Percentiles rank a stretch among this genome's conserved stretches.
Evolutionary conservation across 306 rosid genomes (phyloP).

Genomic region (Quercus cerris): DNA sequence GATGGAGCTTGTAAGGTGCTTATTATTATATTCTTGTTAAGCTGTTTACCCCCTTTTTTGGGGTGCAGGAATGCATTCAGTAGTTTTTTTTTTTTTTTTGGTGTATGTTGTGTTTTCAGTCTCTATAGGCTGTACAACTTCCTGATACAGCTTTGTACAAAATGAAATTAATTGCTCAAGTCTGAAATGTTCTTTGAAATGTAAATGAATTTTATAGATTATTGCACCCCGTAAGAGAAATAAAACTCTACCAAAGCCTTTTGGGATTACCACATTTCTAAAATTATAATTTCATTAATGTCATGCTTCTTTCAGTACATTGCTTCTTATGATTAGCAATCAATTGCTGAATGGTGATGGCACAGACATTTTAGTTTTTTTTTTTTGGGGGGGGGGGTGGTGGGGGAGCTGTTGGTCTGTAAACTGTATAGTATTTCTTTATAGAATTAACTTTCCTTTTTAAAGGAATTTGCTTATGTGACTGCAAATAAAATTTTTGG

Average conservation of each 20-base stretch:
- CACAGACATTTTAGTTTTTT: not conserved
- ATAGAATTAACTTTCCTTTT: not conserved
- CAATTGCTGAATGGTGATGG: not conserved
- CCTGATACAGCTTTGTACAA: not conserved
- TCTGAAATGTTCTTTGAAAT: not conserved
- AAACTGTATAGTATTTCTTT: not conserved
- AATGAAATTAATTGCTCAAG: not conserved
- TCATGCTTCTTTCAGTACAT: not conserved
- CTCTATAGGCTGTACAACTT: not conserved
- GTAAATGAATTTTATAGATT: not conserved
- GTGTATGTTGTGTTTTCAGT: not conserved
- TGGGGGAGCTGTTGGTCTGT: not conserved
- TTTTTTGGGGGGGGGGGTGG: too few relatives aligned
- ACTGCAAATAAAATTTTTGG: not conserved
- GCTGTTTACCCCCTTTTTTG: too few relatives aligned
- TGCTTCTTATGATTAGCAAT: not conserved
- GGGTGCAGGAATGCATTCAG: too few relatives aligned
- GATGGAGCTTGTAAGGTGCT: too few relatives aligned
- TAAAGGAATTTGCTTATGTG: not conserved
- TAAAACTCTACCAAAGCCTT: not conserved
- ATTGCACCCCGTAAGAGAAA: not conserved
- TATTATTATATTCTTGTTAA: too few relatives aligned
- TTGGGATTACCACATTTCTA: not conserved
- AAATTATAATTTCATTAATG: not conserved
- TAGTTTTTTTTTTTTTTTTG: not conserved